Evolutionary conservation across 352 stramenopile species (phyloP), one percentile per base, ranked within the genome.

Genomic region (Pythium phragmiticola): DNA sequence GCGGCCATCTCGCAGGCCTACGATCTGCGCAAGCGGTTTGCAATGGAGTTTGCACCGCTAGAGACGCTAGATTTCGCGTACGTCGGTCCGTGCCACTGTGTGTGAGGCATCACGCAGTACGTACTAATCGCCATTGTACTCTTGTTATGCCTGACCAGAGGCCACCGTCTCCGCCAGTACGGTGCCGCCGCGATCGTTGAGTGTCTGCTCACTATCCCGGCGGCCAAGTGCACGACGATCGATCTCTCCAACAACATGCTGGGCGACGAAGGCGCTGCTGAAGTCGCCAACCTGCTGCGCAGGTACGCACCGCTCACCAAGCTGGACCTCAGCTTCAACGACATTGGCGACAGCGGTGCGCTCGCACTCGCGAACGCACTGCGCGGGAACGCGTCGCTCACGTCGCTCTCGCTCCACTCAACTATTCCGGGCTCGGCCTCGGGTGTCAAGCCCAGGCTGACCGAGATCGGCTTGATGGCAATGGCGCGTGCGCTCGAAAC

Each of bases 311-410:
- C 16, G 1, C 63, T 92, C 3, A 65, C 70, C 30, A 73, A 75
- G 9, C 63, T 92, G 7, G 76, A 90, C 41, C n/a, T 92, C 23
- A 89, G 83, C 60, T 83, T 86, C 60, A 92, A 92, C 57, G 77
- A 82, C 55, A 89, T 92, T 60, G 77, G 79, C 2, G 77, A 92
- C 58, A 42, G 52, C 19, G 83, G 83, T 11, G 76, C 73, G 1
- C 46, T 65, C 12, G 72, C 55, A 2, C 43, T 92, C 1, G 78
- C 74, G 1, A 69, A 86, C 16, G 74, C 76, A 11, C 47, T 92
- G 13, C 41, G 28, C 3, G 41, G 60, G 7, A 92, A 92, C 46
- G 54, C 58, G 0, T 83, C 80, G 0, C 67, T 92, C 14, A 57
- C 57, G n/a, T 69, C 67, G 5, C 58, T 92, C 12, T 76, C 73